Evolutionary conservation across 2,329 filamentous ascomycete genomes (phyloP), one percentile per base, ranked within the genome.

Genomic region (Dactylellina parvicollis): DNA sequence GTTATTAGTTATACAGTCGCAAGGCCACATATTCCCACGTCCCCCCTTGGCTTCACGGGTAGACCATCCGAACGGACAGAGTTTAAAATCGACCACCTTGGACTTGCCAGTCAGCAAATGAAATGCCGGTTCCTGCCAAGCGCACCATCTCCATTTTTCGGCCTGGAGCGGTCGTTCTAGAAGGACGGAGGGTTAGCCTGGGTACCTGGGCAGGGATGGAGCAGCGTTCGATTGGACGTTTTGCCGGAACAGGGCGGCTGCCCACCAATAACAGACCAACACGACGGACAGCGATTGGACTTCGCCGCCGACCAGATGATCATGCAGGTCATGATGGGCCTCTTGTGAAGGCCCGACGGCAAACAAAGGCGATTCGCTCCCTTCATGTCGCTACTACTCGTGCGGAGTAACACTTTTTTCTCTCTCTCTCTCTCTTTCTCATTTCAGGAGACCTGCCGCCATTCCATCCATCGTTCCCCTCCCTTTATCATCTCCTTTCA

Each of bases 271-370:
- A 42, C 16, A 60, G 40, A 22, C 10, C 55, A 60, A 49, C 64
- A 69, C 64, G 64, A 69, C 16, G 62, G 32, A 46, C 62, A 59
- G 54, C 54, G 54, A 67, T 36, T 40, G 26, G 50, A 38, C 16
- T 57, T 71, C 66, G 66, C 66, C 66, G 66, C 66, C 36, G 64
- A 42, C 34, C 52, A 60, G 67, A 64, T 59, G 59, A 72, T 65
- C 59, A 62, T 72, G 67, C 67, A 72, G 40, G 56, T 61, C 66
- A 56, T 38, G 55, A 70, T 55, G 62, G 36, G 44, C 30, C 36
- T 57, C 32, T 26, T 24, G 28, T 12, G 38, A 44, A 16, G 49
- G 42, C 28, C 36, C 14, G 22, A 44, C n/a, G 57, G 59, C 44
- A 72, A 55, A 60, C 30, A 18, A 36, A 64, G 67, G 59, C 59